These are phyloP conservation scores for Stenocarpella maydis DNA, from an alignment of 2,329 filamentous ascomycete species.

Conservation along the genomic window DNA sequence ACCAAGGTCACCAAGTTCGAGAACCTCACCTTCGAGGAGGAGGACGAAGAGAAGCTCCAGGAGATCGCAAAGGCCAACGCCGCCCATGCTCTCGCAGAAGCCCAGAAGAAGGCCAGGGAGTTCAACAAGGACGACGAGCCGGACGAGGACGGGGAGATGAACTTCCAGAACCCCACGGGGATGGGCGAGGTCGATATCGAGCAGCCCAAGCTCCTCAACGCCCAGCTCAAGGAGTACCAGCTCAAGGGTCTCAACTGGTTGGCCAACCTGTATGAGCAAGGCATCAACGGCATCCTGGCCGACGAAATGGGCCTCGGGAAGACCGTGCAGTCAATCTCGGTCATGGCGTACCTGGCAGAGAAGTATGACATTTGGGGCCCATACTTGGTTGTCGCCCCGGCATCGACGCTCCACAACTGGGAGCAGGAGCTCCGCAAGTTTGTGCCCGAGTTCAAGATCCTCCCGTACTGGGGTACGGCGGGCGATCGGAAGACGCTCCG, in stretches of 20 bases:
- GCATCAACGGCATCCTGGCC: constrained; percentile 98
- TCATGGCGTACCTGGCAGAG: constrained; percentile 98
- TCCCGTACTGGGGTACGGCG: constrained; percentile 97
- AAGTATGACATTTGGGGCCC: constrained; percentile 98
- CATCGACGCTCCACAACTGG: constrained; percentile 98
- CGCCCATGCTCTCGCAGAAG: constrained; percentile 93
- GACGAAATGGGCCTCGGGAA: constrained; percentile 99
- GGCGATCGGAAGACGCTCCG: constrained; percentile 94
- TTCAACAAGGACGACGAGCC: constrained; percentile 82
- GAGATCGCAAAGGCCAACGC: constrained; percentile 94
- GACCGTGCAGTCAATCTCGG: constrained; percentile 97
- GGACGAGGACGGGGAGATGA: constrained; percentile 96
- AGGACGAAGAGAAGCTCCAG: constrained; percentile 83
- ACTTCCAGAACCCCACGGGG: constrained; percentile 98
- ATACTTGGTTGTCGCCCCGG: constrained; percentile 94
- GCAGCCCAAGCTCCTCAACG: constrained; percentile 91
- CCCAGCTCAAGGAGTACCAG: constrained; percentile 98
- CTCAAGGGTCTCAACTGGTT: constrained; percentile 99
- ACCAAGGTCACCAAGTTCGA: constrained; percentile 92
- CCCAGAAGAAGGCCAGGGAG: constrained; percentile 88
- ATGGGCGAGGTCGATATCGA: constrained; percentile 93
- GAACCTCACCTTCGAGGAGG: constrained; percentile 93
- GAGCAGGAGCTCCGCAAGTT: constrained; percentile 97
- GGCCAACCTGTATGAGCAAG: constrained; percentile 98
- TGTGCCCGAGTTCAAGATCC: constrained; percentile 90